A percentile compares a stretch with the other conserved stretches of the same genome.
Conservation (phyloP, 2,329 filamentous ascomycete species). For the Dactylellina cionopaga region DNA sequence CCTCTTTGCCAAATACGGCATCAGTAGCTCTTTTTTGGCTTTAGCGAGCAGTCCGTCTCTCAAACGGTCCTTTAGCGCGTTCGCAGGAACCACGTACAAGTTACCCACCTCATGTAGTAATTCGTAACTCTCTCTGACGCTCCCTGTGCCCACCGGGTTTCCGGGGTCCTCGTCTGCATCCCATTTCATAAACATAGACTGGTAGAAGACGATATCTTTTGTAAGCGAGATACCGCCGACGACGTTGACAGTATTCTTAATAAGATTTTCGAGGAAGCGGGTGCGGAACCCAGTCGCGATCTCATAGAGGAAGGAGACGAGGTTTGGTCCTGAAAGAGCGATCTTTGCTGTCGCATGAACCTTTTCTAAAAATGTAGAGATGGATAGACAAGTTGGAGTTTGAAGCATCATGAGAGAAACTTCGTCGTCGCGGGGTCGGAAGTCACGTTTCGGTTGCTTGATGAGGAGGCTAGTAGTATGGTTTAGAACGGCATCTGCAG, state of each 20-base stretch:
- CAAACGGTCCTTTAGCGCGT: constrained; percentile 65
- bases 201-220: constrained; percentile 95
- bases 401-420: constrained; percentile 78
- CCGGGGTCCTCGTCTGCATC: constrained; percentile 65
- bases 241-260: constrained; percentile 90
- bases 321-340: constrained; percentile 83
- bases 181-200: constrained; percentile 85
- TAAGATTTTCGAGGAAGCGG: constrained; percentile 90
- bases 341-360: constrained; percentile 71
- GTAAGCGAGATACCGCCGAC: constrained; percentile 94
- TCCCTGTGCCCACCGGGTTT: constrained; percentile 60
- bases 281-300: constrained; percentile 80
- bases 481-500: constrained; percentile 76
- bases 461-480: constrained; percentile 78
- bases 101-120: constrained; percentile 92
- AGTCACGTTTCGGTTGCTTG: constrained; percentile 87
- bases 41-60: constrained; percentile 60
- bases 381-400: constrained; percentile 82
- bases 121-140: constrained; percentile 76
- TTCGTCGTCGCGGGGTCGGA: constrained; percentile 83
- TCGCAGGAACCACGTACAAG: constrained; percentile 82
- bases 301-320: constrained; percentile 83
- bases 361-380: constrained; percentile 80
- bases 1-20: constrained; percentile 55
- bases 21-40: constrained; percentile 56